Conservation (phyloP, 495 filamentous ascomycete genomes). For the Amniculicola lignicola region DNA sequence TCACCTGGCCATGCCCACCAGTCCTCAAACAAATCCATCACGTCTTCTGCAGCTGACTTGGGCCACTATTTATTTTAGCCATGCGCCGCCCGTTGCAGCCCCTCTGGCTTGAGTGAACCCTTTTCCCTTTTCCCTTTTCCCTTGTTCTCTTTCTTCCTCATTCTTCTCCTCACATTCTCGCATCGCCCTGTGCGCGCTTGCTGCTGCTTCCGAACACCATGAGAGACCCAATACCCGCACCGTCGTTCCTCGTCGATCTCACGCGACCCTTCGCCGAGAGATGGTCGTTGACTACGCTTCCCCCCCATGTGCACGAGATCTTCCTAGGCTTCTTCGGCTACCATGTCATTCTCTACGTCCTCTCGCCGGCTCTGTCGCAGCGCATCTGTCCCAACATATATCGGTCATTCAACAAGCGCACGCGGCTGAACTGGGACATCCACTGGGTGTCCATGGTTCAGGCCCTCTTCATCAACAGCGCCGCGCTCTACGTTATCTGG, state of each 20-base stretch:
- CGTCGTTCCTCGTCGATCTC: slow-evolving; percentile 8
- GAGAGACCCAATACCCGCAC: slow-evolving; percentile 23
- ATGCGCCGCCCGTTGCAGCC: no score
- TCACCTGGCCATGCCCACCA: no score
- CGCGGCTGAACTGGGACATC: slow-evolving; percentile 29
- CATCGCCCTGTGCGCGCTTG: not conserved
- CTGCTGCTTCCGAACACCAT: not conserved
- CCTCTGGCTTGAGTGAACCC: no score
- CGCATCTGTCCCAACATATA: slow-evolving; percentile 16
- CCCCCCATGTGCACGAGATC: slow-evolving; percentile 29
- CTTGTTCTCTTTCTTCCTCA: not conserved
- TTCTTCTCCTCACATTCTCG: not conserved
- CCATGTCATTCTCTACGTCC: slow-evolving; percentile 16
- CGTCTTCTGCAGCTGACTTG: no score
- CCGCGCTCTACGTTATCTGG: slow-evolving; percentile 24
- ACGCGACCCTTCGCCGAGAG: slow-evolving; percentile 14
- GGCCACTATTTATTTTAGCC: no score
- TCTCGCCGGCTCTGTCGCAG: slow-evolving; percentile 20
- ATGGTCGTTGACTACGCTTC: slow-evolving; percentile 15
- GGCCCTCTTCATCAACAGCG: slow-evolving; percentile 15
- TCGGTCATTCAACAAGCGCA: slow-evolving; percentile 16
- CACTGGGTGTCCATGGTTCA: slow-evolving; percentile 31
- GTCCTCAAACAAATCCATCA: no score
- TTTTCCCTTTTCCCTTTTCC: no score
- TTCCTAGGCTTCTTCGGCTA: slow-evolving; percentile 21